These are phyloP conservation scores for Aspergillaceae sp. DNA, from an alignment of 2,329 filamentous ascomycete genomes.

Conservation along the genomic window DNA sequence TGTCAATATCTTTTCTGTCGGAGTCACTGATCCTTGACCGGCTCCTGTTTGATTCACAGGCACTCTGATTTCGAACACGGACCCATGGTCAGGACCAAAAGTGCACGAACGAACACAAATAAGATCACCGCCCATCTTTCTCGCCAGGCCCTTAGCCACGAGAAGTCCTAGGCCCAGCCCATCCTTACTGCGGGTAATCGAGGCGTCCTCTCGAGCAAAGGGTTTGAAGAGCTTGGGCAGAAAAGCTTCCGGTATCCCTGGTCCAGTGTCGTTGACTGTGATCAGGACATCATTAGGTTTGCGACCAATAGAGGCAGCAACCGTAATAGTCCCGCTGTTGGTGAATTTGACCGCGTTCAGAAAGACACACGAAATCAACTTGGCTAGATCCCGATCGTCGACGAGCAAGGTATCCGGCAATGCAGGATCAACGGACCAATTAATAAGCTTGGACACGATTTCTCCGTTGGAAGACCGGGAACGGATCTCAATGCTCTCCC, in stretches of 20 bases:
- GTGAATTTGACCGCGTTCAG: conserved; percentile 65
- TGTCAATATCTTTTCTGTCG: conserved; percentile 35
- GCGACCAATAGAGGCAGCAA: conserved; percentile 46
- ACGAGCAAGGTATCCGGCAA: conserved; percentile 42
- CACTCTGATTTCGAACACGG: conserved; percentile 60
- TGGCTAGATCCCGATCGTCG: conserved; percentile 56
- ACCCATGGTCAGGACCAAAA: conserved; percentile 51
- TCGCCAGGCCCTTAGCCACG: conserved; percentile 62
- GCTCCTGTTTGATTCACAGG: conserved; percentile 46
- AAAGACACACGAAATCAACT: conserved; percentile 55
- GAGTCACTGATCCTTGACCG: conserved; percentile 42
- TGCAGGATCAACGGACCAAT: conserved; percentile 40
- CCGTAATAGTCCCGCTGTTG: conserved; percentile 52
- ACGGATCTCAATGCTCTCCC: conserved; percentile 40
- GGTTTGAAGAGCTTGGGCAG: conserved; percentile 60
- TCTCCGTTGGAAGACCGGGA: conserved; percentile 38
- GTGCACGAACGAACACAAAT: conserved; percentile 56
- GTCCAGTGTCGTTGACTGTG: conserved; percentile 57
- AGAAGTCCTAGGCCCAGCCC: conserved; percentile 60
- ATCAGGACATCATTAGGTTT: conserved; percentile 50
- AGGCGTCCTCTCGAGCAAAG: conserved; percentile 61
- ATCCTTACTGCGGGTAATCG: conserved; percentile 58
- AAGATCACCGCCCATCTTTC: conserved; percentile 61
- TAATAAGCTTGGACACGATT: conserved; percentile 35
- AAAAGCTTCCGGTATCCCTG: conserved; percentile 59